Percentiles rank a stretch among this genome's conserved stretches.
Evolutionary conservation across 225 moss, liverwort and hornwort genomes (phyloP).

Genomic region (Pseudisothecium myosuroides): DNA sequence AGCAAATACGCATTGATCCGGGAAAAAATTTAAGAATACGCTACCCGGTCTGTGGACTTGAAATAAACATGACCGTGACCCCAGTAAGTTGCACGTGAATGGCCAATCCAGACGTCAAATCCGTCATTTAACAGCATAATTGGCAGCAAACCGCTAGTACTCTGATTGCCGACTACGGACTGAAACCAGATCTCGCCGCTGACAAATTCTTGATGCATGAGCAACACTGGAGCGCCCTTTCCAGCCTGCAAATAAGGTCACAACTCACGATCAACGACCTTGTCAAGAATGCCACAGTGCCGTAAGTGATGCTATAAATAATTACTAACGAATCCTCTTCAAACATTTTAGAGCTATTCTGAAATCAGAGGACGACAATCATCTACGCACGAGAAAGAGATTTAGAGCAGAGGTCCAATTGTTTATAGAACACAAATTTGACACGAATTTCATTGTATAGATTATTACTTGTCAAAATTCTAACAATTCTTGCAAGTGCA

Average conservation of each 20-base stretch:
- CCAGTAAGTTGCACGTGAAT: slow-evolving; percentile 59
- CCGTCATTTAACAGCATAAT: slow-evolving; percentile 41
- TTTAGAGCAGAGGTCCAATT: not conserved
- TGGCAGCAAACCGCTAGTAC: slow-evolving; percentile 20
- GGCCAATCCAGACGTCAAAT: slow-evolving; percentile 66
- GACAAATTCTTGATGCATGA: slow-evolving; percentile 56
- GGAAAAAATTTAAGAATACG: not conserved
- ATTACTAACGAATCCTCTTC: not conserved
- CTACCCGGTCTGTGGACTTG: slow-evolving; percentile 1
- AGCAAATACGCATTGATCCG: not conserved
- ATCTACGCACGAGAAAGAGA: not conserved
- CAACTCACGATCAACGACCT: not conserved
- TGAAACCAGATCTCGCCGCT: slow-evolving; percentile 47
- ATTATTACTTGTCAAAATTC: not conserved
- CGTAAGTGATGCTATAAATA: not conserved
- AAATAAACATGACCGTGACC: slow-evolving; percentile 28
- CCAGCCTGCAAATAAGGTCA: not conserved
- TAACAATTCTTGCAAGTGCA: not conserved
- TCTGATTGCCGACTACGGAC: not conserved
- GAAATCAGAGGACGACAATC: not conserved
- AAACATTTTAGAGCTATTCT: not conserved
- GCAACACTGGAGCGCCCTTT: slow-evolving; percentile 26
- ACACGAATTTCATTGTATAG: not conserved
- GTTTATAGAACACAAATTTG: not conserved
- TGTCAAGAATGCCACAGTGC: not conserved